Base-by-base conservation (phyloP, 2,329 filamentous ascomycete species). In the Epichloe amarillans region DNA sequence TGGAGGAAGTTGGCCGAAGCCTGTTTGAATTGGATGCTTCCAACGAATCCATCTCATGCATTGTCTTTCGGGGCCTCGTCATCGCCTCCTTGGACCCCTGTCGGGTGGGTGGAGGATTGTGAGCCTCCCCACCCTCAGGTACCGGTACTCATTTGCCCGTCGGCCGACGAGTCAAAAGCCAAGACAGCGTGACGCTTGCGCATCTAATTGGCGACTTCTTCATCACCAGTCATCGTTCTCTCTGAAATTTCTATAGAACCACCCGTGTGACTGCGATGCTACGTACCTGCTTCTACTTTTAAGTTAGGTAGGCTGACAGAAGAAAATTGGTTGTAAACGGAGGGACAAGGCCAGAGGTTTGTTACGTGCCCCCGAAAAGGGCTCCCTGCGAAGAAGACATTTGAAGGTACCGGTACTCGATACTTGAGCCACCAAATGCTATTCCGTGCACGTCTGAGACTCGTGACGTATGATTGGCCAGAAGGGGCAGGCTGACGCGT, bases 51-150 rank as follows among this genome's bases (percentile, higher is more conserved):
- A 30, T 30, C 26, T 30, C 26, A 23, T 26, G 12, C 8, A 52
- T 52, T 52, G 49, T 54, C 49, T 33, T 26, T 10, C 53, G 61
- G 66, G 66, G 66, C 66, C 66, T 69, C 66, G 66, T 69, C 66
- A 69, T 69, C 66, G 60, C 60, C 62, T 58, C 54, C 54, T 53
- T 56, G 52, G 53, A 58, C 47, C 50, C 48, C 49, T 54, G 55
- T 45, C 41, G 21, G 3, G 37, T 12, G 33, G 47, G 53, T 48
- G 49, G 51, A 33, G 47, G 43, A 50, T 49, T 46, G 15, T 11
- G 39, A 46, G 54, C 47, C 48, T 42, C 17, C 17, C 44, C 17
- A 23, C 50, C 53, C 55, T 54, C 50, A 49, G 26, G 56, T 60
- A 60, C 56, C 46, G 52, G 45, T 51, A 49, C 46, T 48, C 42